Evolutionary conservation across 441 rosid genomes (phyloP), one percentile per base, ranked within the genome.

Genomic region (Euphorbia celastroides): DNA sequence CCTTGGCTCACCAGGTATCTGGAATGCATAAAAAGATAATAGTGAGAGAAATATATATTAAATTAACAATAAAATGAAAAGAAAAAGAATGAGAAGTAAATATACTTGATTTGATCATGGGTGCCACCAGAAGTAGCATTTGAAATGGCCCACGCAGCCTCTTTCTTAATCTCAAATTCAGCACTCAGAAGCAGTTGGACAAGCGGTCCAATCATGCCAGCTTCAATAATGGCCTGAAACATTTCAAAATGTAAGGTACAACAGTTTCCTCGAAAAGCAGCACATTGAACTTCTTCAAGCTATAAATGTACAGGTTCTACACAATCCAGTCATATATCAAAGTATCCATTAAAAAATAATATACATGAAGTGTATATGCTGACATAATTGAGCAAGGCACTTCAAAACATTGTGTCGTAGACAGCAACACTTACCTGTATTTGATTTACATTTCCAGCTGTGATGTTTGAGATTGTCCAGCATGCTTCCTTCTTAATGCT

Each of bases 401-500:
- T 28, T 66, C 60, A 78, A 54, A 34, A 82, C 71, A 36, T 76
- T 28, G 38, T 13, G 28, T 28, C 26, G 52, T 22, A 17, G 16
- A 2, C 30, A 14, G 42, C 25, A 50, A 28, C 32, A n/a, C 44
- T 57, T 41, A 89, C 97, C 91, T 87, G 91, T 76, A 92, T 89
- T 77, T 92, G 97, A 44, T 83, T 86, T 75, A 64, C 79, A 79
- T 86, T 92, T 65, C 96, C 97, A 58, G 97, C 89, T n/a, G 96
- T 89, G 66, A 92, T 86, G 67, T 92, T 92, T 17, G 97, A 92
- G 71, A 92, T 87, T 36, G 96, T 89, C 97, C 96, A 92, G 70
- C 96, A 91, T 32, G 91, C 91, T 85, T 89, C 96, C 77, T 85
- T 87, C 83, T 85, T 87, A 59, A 89, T 85, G 81, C 93, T 91